Conservation (phyloP, 2,329 filamentous ascomycete species). For the Graphilbum sp. region DNA sequence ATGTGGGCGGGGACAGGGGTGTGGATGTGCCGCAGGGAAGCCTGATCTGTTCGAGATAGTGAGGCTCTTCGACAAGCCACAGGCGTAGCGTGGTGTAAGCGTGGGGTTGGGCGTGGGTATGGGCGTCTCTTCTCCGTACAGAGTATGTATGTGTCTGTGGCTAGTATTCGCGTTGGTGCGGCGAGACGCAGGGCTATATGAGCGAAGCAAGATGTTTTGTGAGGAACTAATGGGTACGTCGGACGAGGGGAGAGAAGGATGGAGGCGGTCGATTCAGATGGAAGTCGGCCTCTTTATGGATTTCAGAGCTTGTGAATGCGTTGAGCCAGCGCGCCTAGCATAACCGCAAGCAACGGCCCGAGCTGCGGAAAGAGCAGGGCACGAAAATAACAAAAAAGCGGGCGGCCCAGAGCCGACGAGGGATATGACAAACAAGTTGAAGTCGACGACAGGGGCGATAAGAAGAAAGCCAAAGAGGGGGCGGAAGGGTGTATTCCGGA, state of each 20-base stretch:
- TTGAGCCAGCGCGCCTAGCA: neutral
- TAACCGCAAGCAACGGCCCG: neutral
- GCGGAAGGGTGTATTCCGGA: neutral
- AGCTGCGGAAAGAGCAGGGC: neutral
- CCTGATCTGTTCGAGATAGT: constrained; percentile 3
- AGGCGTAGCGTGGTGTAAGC: constrained; percentile 7
- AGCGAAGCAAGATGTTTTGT: no score
- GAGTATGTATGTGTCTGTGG: constrained; percentile 1
- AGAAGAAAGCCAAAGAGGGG: neutral
- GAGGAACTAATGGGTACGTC: neutral
- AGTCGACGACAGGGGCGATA: neutral
- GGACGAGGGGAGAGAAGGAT: neutral
- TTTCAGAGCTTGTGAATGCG: neutral
- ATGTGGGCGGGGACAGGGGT: no score
- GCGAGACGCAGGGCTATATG: no score
- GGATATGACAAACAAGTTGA: neutral
- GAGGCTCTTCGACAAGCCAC: constrained; percentile 6
- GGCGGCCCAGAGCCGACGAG: neutral
- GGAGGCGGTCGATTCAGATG: neutral
- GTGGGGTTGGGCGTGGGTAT: constrained; percentile 6
- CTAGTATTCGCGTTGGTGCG: no score
- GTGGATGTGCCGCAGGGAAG: no score
- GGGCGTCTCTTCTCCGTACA: no score
- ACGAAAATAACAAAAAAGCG: neutral
- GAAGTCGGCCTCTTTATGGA: constrained; percentile 7